phyloP scores from a whole-genome alignment of 345 rosid species.

The Rhodomyrtus tomentosa region DNA sequence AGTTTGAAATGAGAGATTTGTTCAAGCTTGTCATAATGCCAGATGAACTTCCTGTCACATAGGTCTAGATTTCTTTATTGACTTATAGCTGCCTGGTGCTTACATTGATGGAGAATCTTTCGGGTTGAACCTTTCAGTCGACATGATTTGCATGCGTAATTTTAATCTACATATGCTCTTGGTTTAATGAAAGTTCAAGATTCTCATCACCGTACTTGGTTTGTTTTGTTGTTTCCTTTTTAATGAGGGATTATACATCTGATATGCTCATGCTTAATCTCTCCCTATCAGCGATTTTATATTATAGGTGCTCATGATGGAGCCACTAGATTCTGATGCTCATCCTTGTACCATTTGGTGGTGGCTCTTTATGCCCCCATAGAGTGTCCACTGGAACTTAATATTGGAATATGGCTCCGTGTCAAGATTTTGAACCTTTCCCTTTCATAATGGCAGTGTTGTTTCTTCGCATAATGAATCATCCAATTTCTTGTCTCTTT shows the following conservation, averaged over 20 bases:
- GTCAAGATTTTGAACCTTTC: constrained; percentile 6
- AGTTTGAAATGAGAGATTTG: not conserved
- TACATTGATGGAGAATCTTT: constrained; percentile 21
- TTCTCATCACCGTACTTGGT: constrained; percentile 2
- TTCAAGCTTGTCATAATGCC: not conserved
- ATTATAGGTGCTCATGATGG: constrained; percentile 8
- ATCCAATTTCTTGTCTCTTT: constrained; percentile 21
- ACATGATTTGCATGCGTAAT: constrained; percentile 17
- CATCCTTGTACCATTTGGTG: constrained; percentile 23
- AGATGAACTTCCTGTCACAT: not conserved
- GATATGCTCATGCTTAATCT: constrained; percentile 10
- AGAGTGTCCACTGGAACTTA: constrained; percentile 52
- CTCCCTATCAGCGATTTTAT: not conserved
- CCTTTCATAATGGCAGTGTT: constrained; percentile 22
- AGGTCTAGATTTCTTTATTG: not conserved
- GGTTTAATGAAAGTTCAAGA: constrained; percentile 1
- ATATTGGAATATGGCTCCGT: constrained; percentile 16
- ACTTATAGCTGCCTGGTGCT: not conserved
- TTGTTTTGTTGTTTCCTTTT: constrained; percentile 2
- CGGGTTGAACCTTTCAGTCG: constrained; percentile 1
- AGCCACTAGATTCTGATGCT: constrained; percentile 46
- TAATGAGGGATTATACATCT: not conserved
- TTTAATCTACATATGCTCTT: constrained; percentile 24
- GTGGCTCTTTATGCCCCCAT: constrained; percentile 24
- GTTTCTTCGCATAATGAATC: constrained; percentile 44